Conservation (phyloP, 2,329 filamentous ascomycete genomes). For the Mollisia scopiformis region DNA sequence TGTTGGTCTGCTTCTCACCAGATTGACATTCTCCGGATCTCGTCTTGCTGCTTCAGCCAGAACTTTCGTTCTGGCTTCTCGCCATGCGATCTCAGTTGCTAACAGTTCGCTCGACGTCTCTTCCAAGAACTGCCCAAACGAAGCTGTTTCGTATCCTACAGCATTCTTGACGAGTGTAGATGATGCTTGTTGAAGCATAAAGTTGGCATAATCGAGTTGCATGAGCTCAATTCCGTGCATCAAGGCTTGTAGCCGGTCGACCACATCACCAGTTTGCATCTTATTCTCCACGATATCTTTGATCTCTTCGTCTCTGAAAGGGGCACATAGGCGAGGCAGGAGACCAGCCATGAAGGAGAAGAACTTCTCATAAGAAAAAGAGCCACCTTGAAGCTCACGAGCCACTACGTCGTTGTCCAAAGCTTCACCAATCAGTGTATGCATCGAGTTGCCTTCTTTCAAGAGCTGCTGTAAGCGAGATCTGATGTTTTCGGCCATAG, state of each 20-base stretch:
- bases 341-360: conserved; percentile 76
- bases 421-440: conserved; percentile 74
- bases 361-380: conserved; percentile 81
- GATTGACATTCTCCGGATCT: conserved; percentile 69
- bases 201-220: conserved; percentile 82
- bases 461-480: conserved; percentile 74
- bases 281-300: conserved; percentile 68
- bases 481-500: conserved; percentile 71
- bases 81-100: conserved; percentile 69
- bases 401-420: conserved; percentile 73
- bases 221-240: conserved; percentile 77
- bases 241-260: conserved; percentile 75
- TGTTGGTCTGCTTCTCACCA: conserved; percentile 64
- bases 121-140: conserved; percentile 69
- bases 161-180: conserved; percentile 74
- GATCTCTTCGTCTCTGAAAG: conserved; percentile 77
- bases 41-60: conserved; percentile 67
- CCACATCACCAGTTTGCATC: conserved; percentile 63
- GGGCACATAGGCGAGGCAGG: conserved; percentile 79
- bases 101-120: conserved; percentile 55
- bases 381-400: conserved; percentile 69
- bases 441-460: conserved; percentile 71
- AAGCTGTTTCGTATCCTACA: conserved; percentile 72
- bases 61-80: conserved; percentile 64
- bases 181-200: conserved; percentile 72